Evolutionary conservation across 768 basidiomycete genomes (phyloP).

Genomic region (Ephemerocybe angulata): DNA sequence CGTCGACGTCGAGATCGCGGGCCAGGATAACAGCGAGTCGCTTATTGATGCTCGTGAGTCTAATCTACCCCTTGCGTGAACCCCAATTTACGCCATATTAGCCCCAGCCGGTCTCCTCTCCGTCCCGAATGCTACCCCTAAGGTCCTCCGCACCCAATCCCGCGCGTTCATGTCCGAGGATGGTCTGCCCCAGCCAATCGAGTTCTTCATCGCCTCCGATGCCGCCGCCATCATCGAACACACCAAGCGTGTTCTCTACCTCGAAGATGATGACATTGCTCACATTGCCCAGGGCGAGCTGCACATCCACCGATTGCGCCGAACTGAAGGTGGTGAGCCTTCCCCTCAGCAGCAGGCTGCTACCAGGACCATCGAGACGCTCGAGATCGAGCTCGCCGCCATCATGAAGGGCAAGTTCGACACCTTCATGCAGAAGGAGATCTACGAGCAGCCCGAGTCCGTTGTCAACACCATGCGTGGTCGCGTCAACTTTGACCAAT

Average conservation of each 20-base stretch:
- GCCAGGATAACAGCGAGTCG: constrained; percentile 52
- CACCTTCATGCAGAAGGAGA: constrained; percentile 99
- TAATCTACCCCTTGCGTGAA: constrained; percentile 4
- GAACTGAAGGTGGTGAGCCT: constrained; percentile 69
- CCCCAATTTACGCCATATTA: constrained; percentile 33
- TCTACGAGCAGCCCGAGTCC: constrained; percentile 97
- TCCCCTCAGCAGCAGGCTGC: constrained; percentile 59
- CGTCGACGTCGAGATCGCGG: constrained; percentile 94
- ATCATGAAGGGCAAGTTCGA: constrained; percentile 99
- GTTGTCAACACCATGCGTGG: constrained; percentile 99
- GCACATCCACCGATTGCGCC: constrained; percentile 96
- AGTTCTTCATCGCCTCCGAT: constrained; percentile 99
- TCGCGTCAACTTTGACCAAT: constrained; percentile 95
- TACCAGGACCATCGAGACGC: constrained; percentile 94
- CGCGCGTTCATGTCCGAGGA: constrained; percentile 99
- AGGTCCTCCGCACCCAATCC: constrained; percentile 90
- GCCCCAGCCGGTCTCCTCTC: constrained; percentile 60
- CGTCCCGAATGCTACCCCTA: constrained; percentile 61
- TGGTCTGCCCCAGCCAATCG: constrained; percentile 97
- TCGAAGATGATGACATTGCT: constrained; percentile 98
- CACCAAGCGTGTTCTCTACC: constrained; percentile 97
- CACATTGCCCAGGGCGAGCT: constrained; percentile 96
- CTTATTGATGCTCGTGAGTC: constrained; percentile 40
- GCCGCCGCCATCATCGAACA: constrained; percentile 96
- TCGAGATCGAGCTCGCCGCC: constrained; percentile 98